Evolutionary conservation across 1,284 basidiomycete species (phyloP), one percentile per base, ranked within the genome.

Genomic region (Marasmius fiardii): DNA sequence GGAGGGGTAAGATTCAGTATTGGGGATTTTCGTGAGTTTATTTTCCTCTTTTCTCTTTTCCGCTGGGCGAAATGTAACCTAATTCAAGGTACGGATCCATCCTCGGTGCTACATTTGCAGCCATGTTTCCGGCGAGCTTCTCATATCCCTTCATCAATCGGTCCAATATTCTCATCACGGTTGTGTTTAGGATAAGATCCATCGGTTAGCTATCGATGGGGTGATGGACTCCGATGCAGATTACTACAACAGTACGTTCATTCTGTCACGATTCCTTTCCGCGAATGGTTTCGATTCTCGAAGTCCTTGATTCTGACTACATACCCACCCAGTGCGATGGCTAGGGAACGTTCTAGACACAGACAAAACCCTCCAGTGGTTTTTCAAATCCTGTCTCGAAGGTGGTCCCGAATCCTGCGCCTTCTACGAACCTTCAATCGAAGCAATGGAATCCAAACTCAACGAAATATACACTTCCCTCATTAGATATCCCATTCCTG

Each of bases 11-110:
- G 59, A 56, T 83, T 16, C 71, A 73, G 51, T 82, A 80, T 58
- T 82, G 78, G 77, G 80, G 80, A 16, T 74, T 80, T 54, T 79
- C 74, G 74, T 81, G 60, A 59, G 74, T 16, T 16, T 4, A 14
- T 20, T 41, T n/a, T 18, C 5, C 4, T 31, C 10, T 31, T 10
- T 4, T n/a, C 20, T 7, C n/a, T n/a, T n/a, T n/a, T n/a, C 16
- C 4, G n/a, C 20, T 4, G 10, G 28, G 5, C 10, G 16, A 31
- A 4, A 31, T 31, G 10, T 31, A 31, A 14, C 39, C 20, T 1
- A 7, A 20, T 6, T 7, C 3, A n/a, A 2, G n/a, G 12, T 21
- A 16, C n/a, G 18, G 20, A 33, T 5, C 12, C 18, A 12, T 10
- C 28, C 28, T 1, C 12, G 12, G 16, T n/a, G 21, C 41, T 51